phyloP scores from a whole-genome alignment of 345 rosid genomes.

The Triadica sebifera region DNA sequence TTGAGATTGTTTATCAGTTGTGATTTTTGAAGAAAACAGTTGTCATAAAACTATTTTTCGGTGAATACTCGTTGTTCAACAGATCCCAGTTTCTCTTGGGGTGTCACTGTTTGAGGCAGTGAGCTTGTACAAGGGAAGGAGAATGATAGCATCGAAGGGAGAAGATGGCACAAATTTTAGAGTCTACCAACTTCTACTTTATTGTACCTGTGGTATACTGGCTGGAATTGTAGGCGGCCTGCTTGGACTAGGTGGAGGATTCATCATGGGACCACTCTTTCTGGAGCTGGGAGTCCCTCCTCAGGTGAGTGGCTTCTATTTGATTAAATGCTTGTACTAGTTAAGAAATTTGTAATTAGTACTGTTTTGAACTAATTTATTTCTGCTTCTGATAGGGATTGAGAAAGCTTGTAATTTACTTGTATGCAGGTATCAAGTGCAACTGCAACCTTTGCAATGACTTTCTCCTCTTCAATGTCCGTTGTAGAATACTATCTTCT shows the following conservation, averaged over 20 bases:
- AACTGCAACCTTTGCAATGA: conserved; percentile 58
- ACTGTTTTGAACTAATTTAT: no score
- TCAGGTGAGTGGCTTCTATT: conserved; percentile 26
- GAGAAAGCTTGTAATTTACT: not conserved
- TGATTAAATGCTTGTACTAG: not conserved
- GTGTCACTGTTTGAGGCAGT: conserved; percentile 37
- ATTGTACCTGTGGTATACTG: conserved; percentile 26
- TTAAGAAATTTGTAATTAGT: no score
- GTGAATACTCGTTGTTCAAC: not conserved
- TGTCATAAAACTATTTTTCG: not conserved
- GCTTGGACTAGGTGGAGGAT: conserved; percentile 45
- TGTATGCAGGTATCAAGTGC: conserved; percentile 53
- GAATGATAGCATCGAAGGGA: conserved; percentile 39
- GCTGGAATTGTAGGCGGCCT: conserved; percentile 41
- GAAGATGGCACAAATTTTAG: conserved; percentile 13
- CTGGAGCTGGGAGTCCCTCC: conserved; percentile 46
- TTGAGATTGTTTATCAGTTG: not conserved
- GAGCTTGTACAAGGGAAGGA: conserved; percentile 30
- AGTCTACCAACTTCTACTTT: conserved; percentile 26
- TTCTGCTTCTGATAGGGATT: not conserved
- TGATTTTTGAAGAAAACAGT: not conserved
- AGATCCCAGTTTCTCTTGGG: conserved; percentile 41
- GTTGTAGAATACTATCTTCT: conserved; percentile 57
- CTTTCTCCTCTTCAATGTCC: conserved; percentile 59
- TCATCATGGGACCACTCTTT: conserved; percentile 42